Conservation (phyloP, 148 eudicot genomes). For the Chenopodium formosanum region DNA sequence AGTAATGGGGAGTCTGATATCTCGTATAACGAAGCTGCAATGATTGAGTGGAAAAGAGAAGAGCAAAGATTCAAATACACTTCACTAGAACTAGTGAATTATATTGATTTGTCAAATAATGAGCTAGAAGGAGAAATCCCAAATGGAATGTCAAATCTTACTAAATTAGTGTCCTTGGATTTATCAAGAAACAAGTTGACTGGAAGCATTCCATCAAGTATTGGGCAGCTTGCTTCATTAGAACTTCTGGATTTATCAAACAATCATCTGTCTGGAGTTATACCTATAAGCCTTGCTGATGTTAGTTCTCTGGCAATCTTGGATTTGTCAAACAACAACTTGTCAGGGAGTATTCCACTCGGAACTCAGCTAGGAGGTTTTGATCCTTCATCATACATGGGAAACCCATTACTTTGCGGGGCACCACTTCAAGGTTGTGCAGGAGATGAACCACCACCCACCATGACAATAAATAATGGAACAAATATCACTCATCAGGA, state of each 20-base stretch:
- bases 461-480: not conserved
- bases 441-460: not conserved
- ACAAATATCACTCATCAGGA: not conserved
- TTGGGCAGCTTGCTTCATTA: conserved; percentile 14
- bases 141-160: conserved; percentile 9
- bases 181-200: conserved; percentile 21
- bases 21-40: conserved; percentile 3
- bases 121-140: conserved; percentile 14
- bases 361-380: not conserved
- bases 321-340: too few relatives aligned
- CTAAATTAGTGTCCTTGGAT: not conserved
- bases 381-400: conserved; percentile 4
- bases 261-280: conserved; percentile 1
- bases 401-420: conserved; percentile 22
- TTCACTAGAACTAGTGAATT: too few relatives aligned
- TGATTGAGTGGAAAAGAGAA: conserved; percentile 18
- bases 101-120: conserved; percentile 16
- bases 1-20: too few relatives aligned
- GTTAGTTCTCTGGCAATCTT: not conserved
- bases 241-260: conserved; percentile 21
- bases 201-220: conserved; percentile 4
- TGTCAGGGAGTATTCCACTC: not conserved
- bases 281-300: conserved; percentile 14
- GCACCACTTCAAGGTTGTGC: conserved; percentile 16
- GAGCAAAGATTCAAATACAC: too few relatives aligned